phyloP scores from a whole-genome alignment of 1,284 basidiomycete genomes.

The Moesziomyces globuligerus region DNA sequence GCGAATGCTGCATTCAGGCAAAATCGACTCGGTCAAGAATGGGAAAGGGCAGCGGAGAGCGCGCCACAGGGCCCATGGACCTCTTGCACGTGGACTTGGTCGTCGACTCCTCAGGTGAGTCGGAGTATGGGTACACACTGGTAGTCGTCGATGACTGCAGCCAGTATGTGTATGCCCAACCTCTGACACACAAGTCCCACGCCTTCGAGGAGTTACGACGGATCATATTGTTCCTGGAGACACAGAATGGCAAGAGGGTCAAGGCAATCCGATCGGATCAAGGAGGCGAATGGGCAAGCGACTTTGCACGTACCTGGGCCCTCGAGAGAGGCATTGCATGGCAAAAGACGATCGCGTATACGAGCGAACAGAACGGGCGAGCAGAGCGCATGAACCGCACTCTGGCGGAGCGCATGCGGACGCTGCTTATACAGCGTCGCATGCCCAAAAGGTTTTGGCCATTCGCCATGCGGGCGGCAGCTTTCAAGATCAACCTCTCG shows the following conservation, averaged over 20 bases:
- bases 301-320: no score
- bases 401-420: background rate
- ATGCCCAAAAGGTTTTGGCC: conserved; percentile 2
- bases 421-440: background rate
- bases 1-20: conserved; percentile 2
- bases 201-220: background rate
- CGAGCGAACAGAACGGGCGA: background rate
- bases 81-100: conserved; percentile 3
- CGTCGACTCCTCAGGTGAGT: conserved; percentile 2
- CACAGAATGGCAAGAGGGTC: conserved; percentile 5
- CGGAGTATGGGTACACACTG: conserved; percentile 7
- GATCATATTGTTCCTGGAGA: background rate
- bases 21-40: conserved; percentile 1
- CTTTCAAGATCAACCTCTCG: background rate
- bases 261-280: background rate
- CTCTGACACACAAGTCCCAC: background rate
- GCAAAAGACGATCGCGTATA: no score
- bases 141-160: conserved; percentile 7
- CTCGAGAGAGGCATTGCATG: no score
- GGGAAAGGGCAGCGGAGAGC: background rate
- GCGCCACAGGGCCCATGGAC: background rate
- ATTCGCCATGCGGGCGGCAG: conserved; percentile 3
- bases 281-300: background rate
- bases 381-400: conserved; percentile 1
- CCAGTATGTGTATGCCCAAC: background rate